phyloP scores from a whole-genome alignment of 2,329 filamentous ascomycete genomes.

The Aspergillus hiratsukae region DNA sequence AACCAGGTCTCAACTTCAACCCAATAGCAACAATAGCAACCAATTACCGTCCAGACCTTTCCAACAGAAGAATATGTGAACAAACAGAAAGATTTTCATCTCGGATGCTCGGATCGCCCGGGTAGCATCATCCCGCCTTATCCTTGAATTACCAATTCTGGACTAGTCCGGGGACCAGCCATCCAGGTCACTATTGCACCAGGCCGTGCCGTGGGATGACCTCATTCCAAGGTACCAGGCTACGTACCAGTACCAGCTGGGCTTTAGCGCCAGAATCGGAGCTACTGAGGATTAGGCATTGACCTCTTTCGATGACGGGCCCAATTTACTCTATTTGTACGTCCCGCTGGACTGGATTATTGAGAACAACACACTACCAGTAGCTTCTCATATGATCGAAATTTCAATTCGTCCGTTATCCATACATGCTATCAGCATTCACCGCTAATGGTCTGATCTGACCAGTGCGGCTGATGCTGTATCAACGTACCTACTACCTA shows the following conservation, averaged over 20 bases:
- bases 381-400: no score
- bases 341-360: background rate
- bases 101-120: constrained; percentile 14
- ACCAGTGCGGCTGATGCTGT: background rate
- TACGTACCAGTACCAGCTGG: constrained; percentile 9
- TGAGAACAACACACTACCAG: background rate
- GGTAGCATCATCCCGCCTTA: background rate
- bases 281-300: constrained; percentile 2
- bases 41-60: background rate
- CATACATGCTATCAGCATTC: background rate
- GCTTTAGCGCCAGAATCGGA: constrained; percentile 11
- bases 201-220: constrained; percentile 13
- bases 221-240: constrained; percentile 17
- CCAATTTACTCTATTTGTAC: background rate
- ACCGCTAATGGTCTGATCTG: background rate
- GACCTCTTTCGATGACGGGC: background rate
- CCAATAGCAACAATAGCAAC: background rate
- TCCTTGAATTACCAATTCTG: background rate
- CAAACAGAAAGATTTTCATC: background rate
- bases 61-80: background rate
- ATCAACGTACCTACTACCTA: background rate
- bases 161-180: constrained; percentile 1
- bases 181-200: constrained; percentile 10
- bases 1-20: background rate
- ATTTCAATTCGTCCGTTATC: background rate